Base-by-base conservation (phyloP, 116 monocot genomes). In the Phalaenopsis hybrid region DNA sequence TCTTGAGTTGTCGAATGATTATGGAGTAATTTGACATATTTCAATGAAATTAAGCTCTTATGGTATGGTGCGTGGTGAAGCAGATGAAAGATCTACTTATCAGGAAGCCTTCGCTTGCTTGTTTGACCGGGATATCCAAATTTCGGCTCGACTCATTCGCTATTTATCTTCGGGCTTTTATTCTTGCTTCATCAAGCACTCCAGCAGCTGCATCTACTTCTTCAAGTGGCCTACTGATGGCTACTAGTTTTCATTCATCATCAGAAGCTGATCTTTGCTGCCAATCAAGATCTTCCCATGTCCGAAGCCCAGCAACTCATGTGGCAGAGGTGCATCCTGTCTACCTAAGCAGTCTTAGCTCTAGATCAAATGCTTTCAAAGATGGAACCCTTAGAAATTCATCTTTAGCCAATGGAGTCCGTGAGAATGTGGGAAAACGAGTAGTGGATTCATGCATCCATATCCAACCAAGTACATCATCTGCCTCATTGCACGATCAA, bases 31-130 rank as follows among this genome's bases (percentile, higher is more conserved):
- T 67, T 28, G 67, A 17, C 16, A 55, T 55, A 55, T 55, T 55
- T 55, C 12, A 25, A 28, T 67, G 67, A 25, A 48, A 48, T 48
- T 48, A 9, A 55, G 55, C 75, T 76, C 50, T 80, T 49, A 76
- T 37, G 41, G 13, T 79, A n/a, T 75, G 75, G 12, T 10, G 4
- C 15, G 5, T 65, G 18, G 44, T 76, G 18, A 21, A 37, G 70
- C 89, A 96, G 98, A 93, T 98, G 95, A 94, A 92, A 79, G 87
- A 90, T 82, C 43, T 98, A 58, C 79, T 95, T 43, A 61, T 59
- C 73, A 88, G 77, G 57, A 91, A 84, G 78, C 98, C 95, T 25
- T 87, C 95, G 75, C 84, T 98, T 57, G 88, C 98, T 16, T 76
- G 85, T 85, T 86, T 98, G 33, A 92, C 95, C 68, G 98, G 98